Evolutionary conservation across 164 flowering plant species (phyloP).

Genomic region (Taxillus chinensis): DNA sequence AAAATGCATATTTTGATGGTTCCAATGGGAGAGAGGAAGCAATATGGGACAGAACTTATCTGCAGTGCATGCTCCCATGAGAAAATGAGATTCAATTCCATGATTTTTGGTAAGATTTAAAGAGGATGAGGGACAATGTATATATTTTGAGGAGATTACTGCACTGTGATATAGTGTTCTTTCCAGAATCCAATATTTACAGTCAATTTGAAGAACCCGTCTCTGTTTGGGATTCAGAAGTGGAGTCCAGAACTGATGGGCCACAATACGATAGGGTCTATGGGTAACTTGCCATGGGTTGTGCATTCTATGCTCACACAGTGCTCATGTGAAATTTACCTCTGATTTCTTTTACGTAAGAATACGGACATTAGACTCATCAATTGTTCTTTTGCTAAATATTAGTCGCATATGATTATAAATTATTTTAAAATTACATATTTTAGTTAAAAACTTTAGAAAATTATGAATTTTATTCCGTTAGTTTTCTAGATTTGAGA

Average conservation of each 20-base stretch:
- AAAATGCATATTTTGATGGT: no score
- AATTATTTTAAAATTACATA: no score
- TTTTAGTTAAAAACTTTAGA: no score
- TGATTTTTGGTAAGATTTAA: no score
- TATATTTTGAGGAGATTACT: background rate
- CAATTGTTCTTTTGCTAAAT: background rate
- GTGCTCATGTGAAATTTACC: background rate
- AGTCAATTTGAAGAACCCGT: slow-evolving; percentile 84
- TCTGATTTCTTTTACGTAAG: background rate
- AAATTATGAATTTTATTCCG: no score
- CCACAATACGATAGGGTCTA: slow-evolving; percentile 21
- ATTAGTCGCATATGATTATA: no score
- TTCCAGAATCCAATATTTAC: slow-evolving; percentile 37
- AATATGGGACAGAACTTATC: no score
- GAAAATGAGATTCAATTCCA: no score
- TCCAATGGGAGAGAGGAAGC: no score
- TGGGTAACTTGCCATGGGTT: slow-evolving; percentile 91
- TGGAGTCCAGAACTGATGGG: slow-evolving; percentile 94
- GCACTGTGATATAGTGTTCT: slow-evolving; percentile 2
- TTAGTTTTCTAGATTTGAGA: no score
- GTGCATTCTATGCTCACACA: slow-evolving; percentile 19
- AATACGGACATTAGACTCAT: background rate
- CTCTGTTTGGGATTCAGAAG: slow-evolving; percentile 77
- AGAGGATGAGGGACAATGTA: no score
- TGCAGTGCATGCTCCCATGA: no score